Evolutionary conservation across 495 filamentous ascomycete genomes (phyloP).

Genomic region (Tetracladium setigerum): DNA sequence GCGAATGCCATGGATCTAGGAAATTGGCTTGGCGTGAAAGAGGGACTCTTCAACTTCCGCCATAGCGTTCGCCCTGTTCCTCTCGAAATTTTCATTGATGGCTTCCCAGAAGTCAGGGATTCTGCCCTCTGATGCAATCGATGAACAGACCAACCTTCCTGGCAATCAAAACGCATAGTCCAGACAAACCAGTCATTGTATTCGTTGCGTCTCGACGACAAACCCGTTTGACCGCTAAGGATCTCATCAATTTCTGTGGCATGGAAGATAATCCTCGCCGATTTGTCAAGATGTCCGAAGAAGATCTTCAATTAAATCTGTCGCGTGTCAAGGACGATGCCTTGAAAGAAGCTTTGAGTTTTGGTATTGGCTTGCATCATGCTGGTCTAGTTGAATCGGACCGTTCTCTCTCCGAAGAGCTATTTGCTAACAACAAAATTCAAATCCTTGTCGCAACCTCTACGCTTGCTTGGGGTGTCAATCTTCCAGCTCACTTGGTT

Average conservation of each 20-base stretch:
- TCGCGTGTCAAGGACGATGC: conserved; percentile 85
- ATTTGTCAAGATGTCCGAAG: conserved; percentile 89
- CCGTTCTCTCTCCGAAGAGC: conserved; percentile 80
- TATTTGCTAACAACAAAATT: conserved; percentile 97
- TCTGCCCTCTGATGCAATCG: conserved; percentile 96
- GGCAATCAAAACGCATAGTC: conserved; percentile 91
- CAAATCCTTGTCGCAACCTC: conserved; percentile 95
- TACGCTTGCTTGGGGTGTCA: conserved; percentile 97
- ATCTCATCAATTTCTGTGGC: conserved; percentile 93
- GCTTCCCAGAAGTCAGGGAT: conserved; percentile 93
- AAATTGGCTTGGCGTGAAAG: conserved; percentile 96
- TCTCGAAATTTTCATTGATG: conserved; percentile 92
- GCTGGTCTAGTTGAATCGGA: conserved; percentile 94
- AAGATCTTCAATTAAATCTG: conserved; percentile 81
- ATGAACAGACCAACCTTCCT: conserved; percentile 98
- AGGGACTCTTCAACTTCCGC: conserved; percentile 94
- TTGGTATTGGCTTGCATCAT: conserved; percentile 96
- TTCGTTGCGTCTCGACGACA: conserved; percentile 95
- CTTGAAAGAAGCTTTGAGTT: conserved; percentile 82
- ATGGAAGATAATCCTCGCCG: conserved; percentile 96
- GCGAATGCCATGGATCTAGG: conserved; percentile 91
- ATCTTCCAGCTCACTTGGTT: conserved; percentile 92
- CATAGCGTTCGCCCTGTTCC: conserved; percentile 97
- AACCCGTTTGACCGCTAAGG: conserved; percentile 88
- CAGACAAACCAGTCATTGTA: conserved; percentile 94